phyloP scores from a whole-genome alignment of 2,329 filamentous ascomycete genomes.

The Neonectria magnoliae region DNA sequence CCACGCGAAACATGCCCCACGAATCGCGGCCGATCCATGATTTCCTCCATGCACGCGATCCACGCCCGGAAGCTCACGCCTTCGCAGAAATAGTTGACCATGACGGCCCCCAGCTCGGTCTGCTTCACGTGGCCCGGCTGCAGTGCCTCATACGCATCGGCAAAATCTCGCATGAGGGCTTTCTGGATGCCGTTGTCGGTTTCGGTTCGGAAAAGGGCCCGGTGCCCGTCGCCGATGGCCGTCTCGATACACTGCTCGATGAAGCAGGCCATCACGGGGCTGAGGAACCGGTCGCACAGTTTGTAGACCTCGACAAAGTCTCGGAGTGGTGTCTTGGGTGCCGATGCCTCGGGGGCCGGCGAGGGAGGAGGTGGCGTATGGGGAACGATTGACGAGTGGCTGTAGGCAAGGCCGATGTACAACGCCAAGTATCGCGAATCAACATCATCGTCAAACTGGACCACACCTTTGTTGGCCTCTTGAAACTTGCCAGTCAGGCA shows the following conservation, averaged over 20 bases:
- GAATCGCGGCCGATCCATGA: constrained; percentile 44
- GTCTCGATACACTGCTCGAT: constrained; percentile 45
- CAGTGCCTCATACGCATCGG: constrained; percentile 48
- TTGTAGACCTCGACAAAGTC: constrained; percentile 51
- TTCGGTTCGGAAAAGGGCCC: constrained; percentile 44
- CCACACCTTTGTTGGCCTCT: constrained; percentile 41
- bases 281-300: constrained; percentile 50
- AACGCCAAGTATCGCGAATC: constrained; percentile 47
- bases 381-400: constrained; percentile 47
- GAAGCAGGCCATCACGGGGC: constrained; percentile 42
- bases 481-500: constrained; percentile 42
- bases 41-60: constrained; percentile 36
- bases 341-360: constrained; percentile 40
- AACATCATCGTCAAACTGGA: constrained; percentile 46
- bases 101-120: constrained; percentile 31
- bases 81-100: constrained; percentile 48
- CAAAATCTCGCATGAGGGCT: constrained; percentile 47
- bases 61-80: constrained; percentile 45
- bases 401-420: constrained; percentile 49
- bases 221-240: constrained; percentile 46
- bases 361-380: constrained; percentile 38
- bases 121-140: constrained; percentile 36
- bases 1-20: constrained; percentile 44
- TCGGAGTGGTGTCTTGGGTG: constrained; percentile 41
- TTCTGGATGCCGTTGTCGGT: constrained; percentile 43